phyloP scores from a whole-genome alignment of 805 yeast genomes.

The Kluyveromyces siamensis region DNA sequence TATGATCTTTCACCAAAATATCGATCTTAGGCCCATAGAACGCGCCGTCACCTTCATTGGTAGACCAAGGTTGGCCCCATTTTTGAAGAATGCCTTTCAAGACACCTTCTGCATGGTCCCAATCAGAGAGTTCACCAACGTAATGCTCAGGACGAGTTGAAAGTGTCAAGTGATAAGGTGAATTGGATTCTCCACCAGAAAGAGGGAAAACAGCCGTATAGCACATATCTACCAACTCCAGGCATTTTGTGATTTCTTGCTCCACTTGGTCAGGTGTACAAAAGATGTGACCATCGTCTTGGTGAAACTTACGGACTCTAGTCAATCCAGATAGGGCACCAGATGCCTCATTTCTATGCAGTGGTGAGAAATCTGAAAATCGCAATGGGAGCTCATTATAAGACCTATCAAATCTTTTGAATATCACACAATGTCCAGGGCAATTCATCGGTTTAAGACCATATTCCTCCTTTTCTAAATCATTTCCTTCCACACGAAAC shows the following conservation, averaged over 20 bases:
- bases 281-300: slow-evolving; percentile 96
- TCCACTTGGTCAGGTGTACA: slow-evolving; percentile 73
- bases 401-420: slow-evolving; percentile 64
- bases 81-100: slow-evolving; percentile 50
- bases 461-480: slow-evolving; percentile 38
- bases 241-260: slow-evolving; percentile 60
- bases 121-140: slow-evolving; percentile 67
- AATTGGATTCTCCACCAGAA: slow-evolving; percentile 19
- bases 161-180: slow-evolving; percentile 51
- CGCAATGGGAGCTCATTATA: slow-evolving; percentile 82
- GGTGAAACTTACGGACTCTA: slow-evolving; percentile 90
- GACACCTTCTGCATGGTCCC: slow-evolving; percentile 75
- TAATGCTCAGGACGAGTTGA: slow-evolving; percentile 79
- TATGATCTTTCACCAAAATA: slow-evolving; percentile 69
- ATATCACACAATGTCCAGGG: slow-evolving; percentile 89
- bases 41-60: slow-evolving; percentile 93
- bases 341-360: slow-evolving; percentile 90
- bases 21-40: slow-evolving; percentile 96
- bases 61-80: slow-evolving; percentile 50
- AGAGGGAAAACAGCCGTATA: slow-evolving; percentile 50
- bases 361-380: slow-evolving; percentile 78
- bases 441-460: slow-evolving; percentile 95
- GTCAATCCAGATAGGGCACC: slow-evolving; percentile 93
- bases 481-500: slow-evolving; percentile 71
- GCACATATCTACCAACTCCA: slow-evolving; percentile 64